Evolutionary conservation across 371 early-diverging fungal genomes (phyloP).

Genomic region (Apophysomyces elegans): DNA sequence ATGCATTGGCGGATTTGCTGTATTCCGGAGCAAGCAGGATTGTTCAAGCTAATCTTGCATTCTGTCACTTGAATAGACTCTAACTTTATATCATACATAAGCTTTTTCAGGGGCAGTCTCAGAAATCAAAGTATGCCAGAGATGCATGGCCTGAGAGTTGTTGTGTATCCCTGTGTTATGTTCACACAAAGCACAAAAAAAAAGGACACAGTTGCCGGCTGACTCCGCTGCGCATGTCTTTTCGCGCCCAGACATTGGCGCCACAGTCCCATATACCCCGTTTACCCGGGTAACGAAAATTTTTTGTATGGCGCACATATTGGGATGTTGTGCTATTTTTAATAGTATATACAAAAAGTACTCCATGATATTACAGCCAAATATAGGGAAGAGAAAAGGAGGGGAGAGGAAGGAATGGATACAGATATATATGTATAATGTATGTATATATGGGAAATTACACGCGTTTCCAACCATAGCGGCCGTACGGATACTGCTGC

Average conservation of each 20-base stretch:
- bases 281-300: not conserved
- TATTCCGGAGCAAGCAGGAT: no score
- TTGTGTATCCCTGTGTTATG: not conserved
- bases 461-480: constrained; percentile 48
- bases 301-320: not conserved
- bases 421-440: not conserved
- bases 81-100: no score
- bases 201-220: not conserved
- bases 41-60: no score
- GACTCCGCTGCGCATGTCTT: not conserved
- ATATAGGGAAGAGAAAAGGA: constrained; percentile 9
- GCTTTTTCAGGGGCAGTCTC: no score
- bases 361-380: not conserved
- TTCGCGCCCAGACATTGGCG: constrained; percentile 7
- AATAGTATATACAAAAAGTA: not conserved
- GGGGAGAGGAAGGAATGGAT: constrained; percentile 8
- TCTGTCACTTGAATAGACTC: no score
- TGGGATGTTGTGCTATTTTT: not conserved
- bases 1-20: no score
- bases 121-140: no score
- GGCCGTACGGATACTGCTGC: constrained; percentile 35
- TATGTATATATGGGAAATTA: constrained; percentile 17
- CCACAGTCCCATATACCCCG: not conserved
- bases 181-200: not conserved
- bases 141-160: no score